Evolutionary conservation across 2,329 filamentous ascomycete species (phyloP).

Genomic region (Aspergillus ustus): DNA sequence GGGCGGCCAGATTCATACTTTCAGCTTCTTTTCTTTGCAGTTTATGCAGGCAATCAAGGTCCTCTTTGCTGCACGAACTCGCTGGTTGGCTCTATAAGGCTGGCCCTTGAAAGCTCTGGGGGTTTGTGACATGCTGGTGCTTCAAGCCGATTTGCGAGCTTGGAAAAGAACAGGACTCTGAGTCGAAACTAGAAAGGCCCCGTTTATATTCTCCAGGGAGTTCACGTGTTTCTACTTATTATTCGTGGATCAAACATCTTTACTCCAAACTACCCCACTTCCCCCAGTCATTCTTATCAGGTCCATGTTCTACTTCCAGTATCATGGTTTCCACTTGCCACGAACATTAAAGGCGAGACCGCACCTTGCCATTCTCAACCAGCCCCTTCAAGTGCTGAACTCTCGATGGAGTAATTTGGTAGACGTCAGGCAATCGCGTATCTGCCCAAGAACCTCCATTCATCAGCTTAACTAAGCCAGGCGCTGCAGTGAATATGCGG

Average conservation of each 20-base stretch:
- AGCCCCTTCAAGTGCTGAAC: not conserved
- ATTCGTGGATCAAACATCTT: not conserved
- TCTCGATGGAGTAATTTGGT: not conserved
- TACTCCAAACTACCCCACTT: not conserved
- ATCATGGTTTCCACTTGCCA: not conserved
- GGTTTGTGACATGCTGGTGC: not conserved
- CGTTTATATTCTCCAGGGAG: too few relatives aligned
- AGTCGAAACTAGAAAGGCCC: not conserved
- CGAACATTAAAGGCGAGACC: not conserved
- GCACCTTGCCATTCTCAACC: not conserved
- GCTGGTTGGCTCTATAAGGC: not conserved
- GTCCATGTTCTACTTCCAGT: too few relatives aligned
- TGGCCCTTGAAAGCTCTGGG: not conserved
- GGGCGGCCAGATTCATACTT: not conserved
- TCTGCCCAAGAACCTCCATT: conserved; percentile 1
- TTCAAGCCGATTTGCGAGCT: not conserved
- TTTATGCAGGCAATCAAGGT: not conserved
- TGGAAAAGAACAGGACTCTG: not conserved
- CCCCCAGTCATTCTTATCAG: not conserved
- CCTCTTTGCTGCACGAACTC: not conserved
- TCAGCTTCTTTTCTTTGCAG: not conserved
- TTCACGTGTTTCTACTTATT: not conserved
- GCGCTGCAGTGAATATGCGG: conserved; percentile 10
- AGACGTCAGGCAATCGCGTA: conserved; percentile 1
- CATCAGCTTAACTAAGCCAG: conserved; percentile 7